Evolutionary conservation across 1,284 basidiomycete genomes (phyloP).

Genomic region (Naganishia sp.): DNA sequence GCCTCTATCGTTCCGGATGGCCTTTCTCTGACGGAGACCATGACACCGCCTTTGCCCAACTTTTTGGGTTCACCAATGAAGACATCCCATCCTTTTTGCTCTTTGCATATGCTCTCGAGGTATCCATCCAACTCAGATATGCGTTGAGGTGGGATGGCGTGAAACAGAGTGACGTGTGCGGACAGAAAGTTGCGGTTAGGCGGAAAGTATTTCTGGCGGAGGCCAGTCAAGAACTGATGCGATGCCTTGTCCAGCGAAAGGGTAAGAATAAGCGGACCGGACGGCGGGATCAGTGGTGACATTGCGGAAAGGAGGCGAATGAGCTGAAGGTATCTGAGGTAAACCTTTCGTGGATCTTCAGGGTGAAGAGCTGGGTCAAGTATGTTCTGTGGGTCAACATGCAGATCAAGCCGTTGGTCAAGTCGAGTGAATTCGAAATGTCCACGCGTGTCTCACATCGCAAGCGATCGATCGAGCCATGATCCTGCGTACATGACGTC

Average conservation of each 20-base stretch:
- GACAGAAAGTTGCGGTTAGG: slow-evolving; percentile 39
- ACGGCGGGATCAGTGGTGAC: slow-evolving; percentile 9
- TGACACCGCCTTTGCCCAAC: slow-evolving; percentile 42
- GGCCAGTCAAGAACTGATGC: slow-evolving; percentile 37
- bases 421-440: background rate
- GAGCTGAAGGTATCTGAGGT: background rate
- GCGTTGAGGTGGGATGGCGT: slow-evolving; percentile 41
- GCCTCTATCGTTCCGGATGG: slow-evolving; percentile 36
- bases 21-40: slow-evolving; percentile 37
- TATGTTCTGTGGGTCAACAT: too few relatives aligned
- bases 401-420: too few relatives aligned
- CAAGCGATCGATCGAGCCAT: background rate
- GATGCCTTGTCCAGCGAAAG: slow-evolving; percentile 39
- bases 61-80: slow-evolving; percentile 38
- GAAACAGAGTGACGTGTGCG: slow-evolving; percentile 44
- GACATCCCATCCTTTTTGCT: slow-evolving; percentile 37
- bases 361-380: background rate
- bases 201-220: slow-evolving; percentile 42
- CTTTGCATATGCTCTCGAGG: slow-evolving; percentile 30
- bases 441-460: background rate
- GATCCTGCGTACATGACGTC: background rate
- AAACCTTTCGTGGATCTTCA: background rate
- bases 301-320: background rate
- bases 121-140: slow-evolving; percentile 36
- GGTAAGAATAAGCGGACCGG: slow-evolving; percentile 40